Evolutionary conservation across 2,329 filamentous ascomycete genomes (phyloP).

Genomic region (Pseudogymnoascus sp.): DNA sequence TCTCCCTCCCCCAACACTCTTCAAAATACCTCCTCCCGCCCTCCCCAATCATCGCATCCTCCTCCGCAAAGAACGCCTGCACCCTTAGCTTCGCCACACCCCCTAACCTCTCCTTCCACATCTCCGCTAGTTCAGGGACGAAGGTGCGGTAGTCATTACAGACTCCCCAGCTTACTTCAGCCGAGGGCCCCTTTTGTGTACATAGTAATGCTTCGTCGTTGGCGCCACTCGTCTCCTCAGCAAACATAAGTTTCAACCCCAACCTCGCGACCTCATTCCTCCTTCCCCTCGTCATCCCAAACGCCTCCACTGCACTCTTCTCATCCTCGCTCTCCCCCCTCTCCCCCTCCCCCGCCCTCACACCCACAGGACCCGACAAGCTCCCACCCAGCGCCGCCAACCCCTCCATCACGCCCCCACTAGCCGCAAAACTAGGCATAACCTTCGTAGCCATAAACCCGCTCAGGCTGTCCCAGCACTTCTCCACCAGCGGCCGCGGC

Average conservation of each 20-base stretch:
- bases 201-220: slow-evolving; percentile 25
- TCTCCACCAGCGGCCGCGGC: not conserved
- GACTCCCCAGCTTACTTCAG: slow-evolving; percentile 10
- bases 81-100: slow-evolving; percentile 15
- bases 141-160: slow-evolving; percentile 18
- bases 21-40: slow-evolving; percentile 35
- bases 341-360: not conserved
- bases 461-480: slow-evolving; percentile 25
- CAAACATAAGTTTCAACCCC: slow-evolving; percentile 16
- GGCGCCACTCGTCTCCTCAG: slow-evolving; percentile 20
- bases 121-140: slow-evolving; percentile 13
- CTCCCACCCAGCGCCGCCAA: slow-evolving; percentile 10
- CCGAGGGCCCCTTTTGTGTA: slow-evolving; percentile 18
- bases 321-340: slow-evolving; percentile 10
- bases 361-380: not conserved
- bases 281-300: slow-evolving; percentile 15
- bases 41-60: slow-evolving; percentile 35
- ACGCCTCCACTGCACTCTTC: slow-evolving; percentile 12
- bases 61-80: slow-evolving; percentile 29
- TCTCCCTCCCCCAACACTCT: slow-evolving; percentile 30
- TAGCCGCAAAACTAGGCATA: slow-evolving; percentile 20
- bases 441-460: slow-evolving; percentile 27
- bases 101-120: slow-evolving; percentile 12
- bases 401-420: slow-evolving; percentile 11
- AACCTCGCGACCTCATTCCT: slow-evolving; percentile 14